Conservation (phyloP, 495 filamentous ascomycete species). For the Penicillium ochrochloron region DNA sequence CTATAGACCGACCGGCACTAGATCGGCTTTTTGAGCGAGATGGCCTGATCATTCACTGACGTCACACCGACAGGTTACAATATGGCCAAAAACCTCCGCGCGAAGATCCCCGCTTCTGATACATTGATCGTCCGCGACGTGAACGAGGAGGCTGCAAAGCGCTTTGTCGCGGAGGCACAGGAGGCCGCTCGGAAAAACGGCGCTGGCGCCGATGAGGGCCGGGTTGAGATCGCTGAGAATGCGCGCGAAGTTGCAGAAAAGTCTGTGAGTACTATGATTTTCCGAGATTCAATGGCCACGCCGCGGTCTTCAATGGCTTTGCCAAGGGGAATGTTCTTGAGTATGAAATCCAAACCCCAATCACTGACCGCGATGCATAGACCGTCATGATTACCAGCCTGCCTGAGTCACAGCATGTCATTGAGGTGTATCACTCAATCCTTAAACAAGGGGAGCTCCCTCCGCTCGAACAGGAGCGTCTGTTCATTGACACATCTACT, state of each 20-base stretch:
- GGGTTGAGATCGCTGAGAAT: constrained; percentile 60
- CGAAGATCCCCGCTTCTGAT: constrained; percentile 72
- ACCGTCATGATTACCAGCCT: constrained; percentile 79
- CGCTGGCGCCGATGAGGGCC: constrained; percentile 41
- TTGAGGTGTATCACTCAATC: constrained; percentile 70
- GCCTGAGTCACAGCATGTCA: constrained; percentile 79
- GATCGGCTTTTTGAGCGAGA: constrained; percentile 4
- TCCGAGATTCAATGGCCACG: not conserved
- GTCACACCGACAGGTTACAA: constrained; percentile 62
- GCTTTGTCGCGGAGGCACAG: constrained; percentile 64
- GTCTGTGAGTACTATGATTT: constrained; percentile 63
- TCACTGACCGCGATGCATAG: constrained; percentile 47
- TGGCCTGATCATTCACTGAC: constrained; percentile 9
- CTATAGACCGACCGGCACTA: not conserved
- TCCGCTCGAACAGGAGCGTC: constrained; percentile 49
- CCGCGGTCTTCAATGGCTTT: too few species aligned
- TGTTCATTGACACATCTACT: constrained; percentile 85
- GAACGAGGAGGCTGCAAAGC: constrained; percentile 62
- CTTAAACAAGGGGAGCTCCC: constrained; percentile 52
- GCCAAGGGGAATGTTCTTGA: not conserved
- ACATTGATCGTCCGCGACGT: constrained; percentile 75
- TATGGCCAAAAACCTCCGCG: constrained; percentile 86
- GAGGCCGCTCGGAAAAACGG: constrained; percentile 38
- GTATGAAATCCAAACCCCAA: constrained; percentile 9
- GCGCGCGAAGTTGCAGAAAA: constrained; percentile 68